Base-by-base conservation (phyloP, 169 alveolate species). In the Toxoplasma gondii region DNA sequence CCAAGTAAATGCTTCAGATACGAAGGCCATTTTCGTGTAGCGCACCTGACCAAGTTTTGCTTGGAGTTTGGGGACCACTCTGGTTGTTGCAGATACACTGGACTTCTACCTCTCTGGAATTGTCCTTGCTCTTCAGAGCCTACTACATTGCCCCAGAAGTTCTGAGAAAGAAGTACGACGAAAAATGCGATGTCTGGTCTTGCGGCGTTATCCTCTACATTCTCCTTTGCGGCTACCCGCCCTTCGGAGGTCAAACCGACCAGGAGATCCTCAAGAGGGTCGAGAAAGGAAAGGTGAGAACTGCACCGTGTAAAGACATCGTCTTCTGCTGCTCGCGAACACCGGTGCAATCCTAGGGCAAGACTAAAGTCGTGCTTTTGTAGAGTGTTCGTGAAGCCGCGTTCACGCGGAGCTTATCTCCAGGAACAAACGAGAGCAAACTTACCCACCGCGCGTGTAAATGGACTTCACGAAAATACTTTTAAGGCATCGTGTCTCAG, bases 71-170 rank as follows among this genome's bases (percentile, higher is more conserved):
- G n/a, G n/a, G n/a, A n/a, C n/a, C n/a, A n/a, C n/a, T n/a, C n/a
- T n/a, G n/a, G n/a, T n/a, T n/a, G n/a, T n/a, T n/a, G n/a, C n/a
- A n/a, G n/a, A n/a, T n/a, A n/a, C n/a, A n/a, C n/a, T n/a, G n/a
- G n/a, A n/a, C n/a, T n/a, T n/a, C n/a, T n/a, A n/a, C n/a, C n/a
- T n/a, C n/a, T n/a, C n/a, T n/a, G n/a, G n/a, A n/a, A n/a, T n/a
- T n/a, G n/a, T 12, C 19, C 43, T 27, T 4, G 41, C 31, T 22
- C 38, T 64, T 91, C 86, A 96, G 97, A 39, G 99, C 99, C 19
- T 99, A 99, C 95, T 99, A 98, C 96, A 98, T 99, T 39, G 99
- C 99, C 1, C 99, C 99, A 0, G 99, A 99, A 94, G 99, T 99
- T 27, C 94, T 99, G 45, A 94, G 96, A 80, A 98, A 99, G 49